Conservation (phyloP, 805 yeast genomes). For the Spathaspora girioi region DNA sequence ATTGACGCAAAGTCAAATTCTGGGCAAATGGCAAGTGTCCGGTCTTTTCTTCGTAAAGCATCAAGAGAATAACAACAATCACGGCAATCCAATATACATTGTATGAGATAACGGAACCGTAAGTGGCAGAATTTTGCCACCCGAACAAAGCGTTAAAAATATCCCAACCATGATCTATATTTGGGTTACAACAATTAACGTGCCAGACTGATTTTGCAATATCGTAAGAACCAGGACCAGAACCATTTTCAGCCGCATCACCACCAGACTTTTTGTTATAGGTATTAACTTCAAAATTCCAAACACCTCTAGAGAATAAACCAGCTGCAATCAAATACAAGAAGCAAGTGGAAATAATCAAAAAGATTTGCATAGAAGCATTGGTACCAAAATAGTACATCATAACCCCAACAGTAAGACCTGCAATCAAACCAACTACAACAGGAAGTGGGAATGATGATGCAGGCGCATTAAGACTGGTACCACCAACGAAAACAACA, state of each 20-base stretch:
- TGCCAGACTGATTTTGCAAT: slow-evolving; percentile 80
- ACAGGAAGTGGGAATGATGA: slow-evolving; percentile 87
- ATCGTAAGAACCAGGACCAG: slow-evolving; percentile 91
- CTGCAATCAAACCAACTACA: slow-evolving; percentile 74
- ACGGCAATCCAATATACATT: slow-evolving; percentile 79
- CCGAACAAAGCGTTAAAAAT: slow-evolving; percentile 87
- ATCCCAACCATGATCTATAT: slow-evolving; percentile 89
- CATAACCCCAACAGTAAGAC: slow-evolving; percentile 60
- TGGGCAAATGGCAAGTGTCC: slow-evolving; percentile 72
- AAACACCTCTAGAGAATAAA: slow-evolving; percentile 82
- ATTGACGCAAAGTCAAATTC: slow-evolving; percentile 23
- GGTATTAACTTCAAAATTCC: slow-evolving; percentile 72
- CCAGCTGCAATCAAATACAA: slow-evolving; percentile 87
- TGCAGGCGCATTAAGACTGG: slow-evolving; percentile 53
- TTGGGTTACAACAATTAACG: slow-evolving; percentile 94
- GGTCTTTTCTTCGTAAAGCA: slow-evolving; percentile 74
- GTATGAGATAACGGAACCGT: slow-evolving; percentile 83
- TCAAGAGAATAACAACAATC: slow-evolving; percentile 48
- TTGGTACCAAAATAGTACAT: slow-evolving; percentile 77
- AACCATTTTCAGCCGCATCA: slow-evolving; percentile 86
- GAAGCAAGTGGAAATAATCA: slow-evolving; percentile 80
- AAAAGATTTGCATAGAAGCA: slow-evolving; percentile 74
- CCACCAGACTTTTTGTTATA: slow-evolving; percentile 74
- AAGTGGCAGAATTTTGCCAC: slow-evolving; percentile 93
- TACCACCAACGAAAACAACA: slow-evolving; percentile 94